Percentiles rank a stretch among this genome's conserved stretches.
Evolutionary conservation across 305 asterid species (phyloP).

Genomic region (Solanum hybrid): DNA sequence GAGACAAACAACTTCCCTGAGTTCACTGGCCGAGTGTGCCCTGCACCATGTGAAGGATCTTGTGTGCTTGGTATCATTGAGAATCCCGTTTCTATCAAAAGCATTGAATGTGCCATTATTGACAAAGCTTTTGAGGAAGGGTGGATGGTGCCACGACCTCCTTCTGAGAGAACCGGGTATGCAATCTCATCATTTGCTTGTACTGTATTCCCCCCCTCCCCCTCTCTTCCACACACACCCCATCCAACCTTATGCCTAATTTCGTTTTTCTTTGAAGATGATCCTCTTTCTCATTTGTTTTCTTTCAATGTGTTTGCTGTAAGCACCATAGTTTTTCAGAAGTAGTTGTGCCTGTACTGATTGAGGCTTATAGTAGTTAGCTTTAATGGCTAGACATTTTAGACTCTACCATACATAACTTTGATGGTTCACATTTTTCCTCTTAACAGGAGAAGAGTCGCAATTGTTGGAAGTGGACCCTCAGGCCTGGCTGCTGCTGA

Average conservation of each 20-base stretch:
- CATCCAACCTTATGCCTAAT: neutral
- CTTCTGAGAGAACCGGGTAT: conserved; percentile 74
- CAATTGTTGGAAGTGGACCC: conserved; percentile 93
- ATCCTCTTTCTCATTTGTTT: neutral
- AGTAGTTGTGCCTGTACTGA: neutral
- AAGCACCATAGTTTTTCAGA: neutral
- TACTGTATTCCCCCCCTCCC: neutral
- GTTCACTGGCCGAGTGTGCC: conserved; percentile 98
- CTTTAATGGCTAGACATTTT: neutral
- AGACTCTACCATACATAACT: neutral
- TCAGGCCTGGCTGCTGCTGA: conserved; percentile 99
- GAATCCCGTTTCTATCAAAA: conserved; percentile 92
- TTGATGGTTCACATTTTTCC: neutral
- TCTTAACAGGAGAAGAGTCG: conserved; percentile 67
- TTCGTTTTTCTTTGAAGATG: neutral
- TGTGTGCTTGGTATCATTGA: conserved; percentile 98
- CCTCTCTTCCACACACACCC: neutral
- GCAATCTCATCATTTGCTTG: neutral
- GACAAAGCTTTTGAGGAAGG: conserved; percentile 97
- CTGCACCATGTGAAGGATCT: conserved; percentile 99
- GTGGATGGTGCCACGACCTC: conserved; percentile 99
- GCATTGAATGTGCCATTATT: conserved; percentile 88
- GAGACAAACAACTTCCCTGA: conserved; percentile 99
- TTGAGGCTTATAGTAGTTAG: neutral
- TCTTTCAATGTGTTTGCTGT: neutral